Percentiles rank a stretch among this genome's conserved stretches.
These are phyloP conservation scores for Saccharomyces mikatae DNA, from an alignment of 805 yeast genomes.

Conservation along the genomic window DNA sequence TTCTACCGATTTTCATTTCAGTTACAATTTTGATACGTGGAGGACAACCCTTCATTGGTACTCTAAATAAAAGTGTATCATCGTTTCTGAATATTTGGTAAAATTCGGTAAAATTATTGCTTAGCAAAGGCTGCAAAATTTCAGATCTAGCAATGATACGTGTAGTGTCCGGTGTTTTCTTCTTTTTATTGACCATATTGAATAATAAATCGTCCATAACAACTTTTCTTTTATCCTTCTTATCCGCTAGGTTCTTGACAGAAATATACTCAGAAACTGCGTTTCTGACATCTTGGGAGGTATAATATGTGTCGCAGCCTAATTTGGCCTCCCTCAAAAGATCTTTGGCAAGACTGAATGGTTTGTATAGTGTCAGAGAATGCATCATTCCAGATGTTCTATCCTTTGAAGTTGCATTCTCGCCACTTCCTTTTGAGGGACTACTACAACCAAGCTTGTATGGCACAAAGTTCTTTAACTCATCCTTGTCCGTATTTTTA, in stretches of 20 bases:
- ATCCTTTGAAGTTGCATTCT: conserved; percentile 18
- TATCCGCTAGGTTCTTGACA: conserved; percentile 41
- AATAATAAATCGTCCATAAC: conserved; percentile 46
- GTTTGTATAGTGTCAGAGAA: conserved; percentile 45
- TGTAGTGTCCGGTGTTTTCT: conserved; percentile 28
- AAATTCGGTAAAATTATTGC: conserved; percentile 40
- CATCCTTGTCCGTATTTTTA: conserved; percentile 40
- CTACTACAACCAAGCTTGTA: conserved; percentile 38
- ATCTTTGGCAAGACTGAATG: conserved; percentile 41
- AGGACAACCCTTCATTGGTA: conserved; percentile 52
- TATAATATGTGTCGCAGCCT: conserved; percentile 37
- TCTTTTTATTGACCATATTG: conserved; percentile 28
- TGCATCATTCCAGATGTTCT: conserved; percentile 24
- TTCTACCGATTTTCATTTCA: conserved; percentile 75
- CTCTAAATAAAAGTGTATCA: conserved; percentile 36
- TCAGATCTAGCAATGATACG: conserved; percentile 36
- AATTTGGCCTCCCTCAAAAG: conserved; percentile 39
- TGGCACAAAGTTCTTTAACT: conserved; percentile 54
- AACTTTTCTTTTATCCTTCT: conserved; percentile 46
- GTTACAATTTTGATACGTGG: conserved; percentile 62
- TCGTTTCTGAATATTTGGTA: conserved; percentile 38
- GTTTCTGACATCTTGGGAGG: conserved; percentile 45
- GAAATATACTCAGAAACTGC: conserved; percentile 51
- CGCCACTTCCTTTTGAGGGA: conserved; percentile 3
- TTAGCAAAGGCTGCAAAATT: conserved; percentile 37